Percentiles rank a stretch among this genome's conserved stretches.
phyloP scores from a whole-genome alignment of 495 filamentous ascomycete genomes.

The Poronia punctata region DNA sequence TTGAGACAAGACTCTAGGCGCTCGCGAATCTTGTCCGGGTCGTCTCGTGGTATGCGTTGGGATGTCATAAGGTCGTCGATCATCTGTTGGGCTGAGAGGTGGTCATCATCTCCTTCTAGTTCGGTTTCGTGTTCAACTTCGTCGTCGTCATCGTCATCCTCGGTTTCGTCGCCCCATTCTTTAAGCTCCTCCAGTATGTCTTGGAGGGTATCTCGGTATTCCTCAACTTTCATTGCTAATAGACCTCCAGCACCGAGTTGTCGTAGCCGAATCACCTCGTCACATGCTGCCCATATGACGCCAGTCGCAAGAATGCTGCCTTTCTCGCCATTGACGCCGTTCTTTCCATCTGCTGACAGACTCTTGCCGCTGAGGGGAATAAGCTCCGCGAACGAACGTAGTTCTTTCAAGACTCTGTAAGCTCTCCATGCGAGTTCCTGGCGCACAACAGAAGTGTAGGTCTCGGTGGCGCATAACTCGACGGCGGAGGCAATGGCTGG shows the following conservation, averaged over 20 bases:
- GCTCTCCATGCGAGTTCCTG: slow-evolving; percentile 45
- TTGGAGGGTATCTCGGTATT: slow-evolving; percentile 62
- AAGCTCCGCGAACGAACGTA: slow-evolving; percentile 33
- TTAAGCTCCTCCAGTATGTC: slow-evolving; percentile 80
- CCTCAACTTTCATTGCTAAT: slow-evolving; percentile 53
- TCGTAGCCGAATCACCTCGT: slow-evolving; percentile 55
- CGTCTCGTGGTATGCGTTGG: slow-evolving; percentile 45
- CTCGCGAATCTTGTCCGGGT: slow-evolving; percentile 47
- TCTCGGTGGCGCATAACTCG: slow-evolving; percentile 50
- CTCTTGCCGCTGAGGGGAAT: slow-evolving; percentile 42
- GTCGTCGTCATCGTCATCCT: slow-evolving; percentile 40
- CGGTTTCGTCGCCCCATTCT: slow-evolving; percentile 70
- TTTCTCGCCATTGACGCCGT: slow-evolving; percentile 34
- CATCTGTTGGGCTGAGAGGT: slow-evolving; percentile 35
- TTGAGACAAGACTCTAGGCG: slow-evolving; percentile 50
- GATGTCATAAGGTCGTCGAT: slow-evolving; percentile 52
- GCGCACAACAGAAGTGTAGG: slow-evolving; percentile 53
- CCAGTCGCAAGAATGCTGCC: slow-evolving; percentile 55
- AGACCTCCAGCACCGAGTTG: slow-evolving; percentile 58
- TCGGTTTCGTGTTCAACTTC: slow-evolving; percentile 31
- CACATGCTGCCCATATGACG: slow-evolving; percentile 65
- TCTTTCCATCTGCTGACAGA: slow-evolving; percentile 34
- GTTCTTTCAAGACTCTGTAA: slow-evolving; percentile 39
- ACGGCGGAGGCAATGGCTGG: slow-evolving; percentile 64
- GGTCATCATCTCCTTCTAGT: slow-evolving; percentile 25